Conservation (phyloP, 331 rosid species). For the Arachis monticola region DNA sequence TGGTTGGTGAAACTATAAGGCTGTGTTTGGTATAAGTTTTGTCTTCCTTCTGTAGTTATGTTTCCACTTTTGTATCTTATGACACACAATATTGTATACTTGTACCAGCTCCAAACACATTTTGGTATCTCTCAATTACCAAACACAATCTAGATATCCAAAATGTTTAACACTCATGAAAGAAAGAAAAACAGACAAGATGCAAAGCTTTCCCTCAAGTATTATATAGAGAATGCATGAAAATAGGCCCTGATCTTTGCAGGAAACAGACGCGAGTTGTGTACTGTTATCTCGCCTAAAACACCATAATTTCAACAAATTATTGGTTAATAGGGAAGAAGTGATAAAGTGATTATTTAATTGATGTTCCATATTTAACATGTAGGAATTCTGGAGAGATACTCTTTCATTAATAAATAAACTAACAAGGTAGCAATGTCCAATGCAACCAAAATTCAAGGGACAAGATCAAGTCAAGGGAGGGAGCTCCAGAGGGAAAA, state of each 20-base stretch:
- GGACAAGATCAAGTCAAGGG: constrained; percentile 13
- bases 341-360: not conserved
- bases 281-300: not conserved
- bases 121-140: too few species aligned
- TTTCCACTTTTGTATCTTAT: too few species aligned
- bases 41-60: too few species aligned
- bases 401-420: not conserved
- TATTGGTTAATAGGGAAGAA: not conserved
- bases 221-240: not conserved
- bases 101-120: too few species aligned
- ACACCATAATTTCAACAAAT: not conserved
- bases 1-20: not conserved
- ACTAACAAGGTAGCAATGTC: not conserved
- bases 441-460: constrained; percentile 11
- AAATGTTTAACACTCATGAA: constrained; percentile 7
- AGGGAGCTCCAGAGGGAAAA: constrained; percentile 28
- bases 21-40: too few species aligned
- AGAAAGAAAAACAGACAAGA: not conserved
- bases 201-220: not conserved
- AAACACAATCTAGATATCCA: not conserved
- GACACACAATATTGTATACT: too few species aligned
- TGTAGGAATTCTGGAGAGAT: constrained; percentile 17
- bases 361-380: not conserved
- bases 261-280: not conserved
- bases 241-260: not conserved